Evolutionary conservation across 495 filamentous ascomycete species (phyloP).

Genomic region (Chlorociboria aeruginascens): DNA sequence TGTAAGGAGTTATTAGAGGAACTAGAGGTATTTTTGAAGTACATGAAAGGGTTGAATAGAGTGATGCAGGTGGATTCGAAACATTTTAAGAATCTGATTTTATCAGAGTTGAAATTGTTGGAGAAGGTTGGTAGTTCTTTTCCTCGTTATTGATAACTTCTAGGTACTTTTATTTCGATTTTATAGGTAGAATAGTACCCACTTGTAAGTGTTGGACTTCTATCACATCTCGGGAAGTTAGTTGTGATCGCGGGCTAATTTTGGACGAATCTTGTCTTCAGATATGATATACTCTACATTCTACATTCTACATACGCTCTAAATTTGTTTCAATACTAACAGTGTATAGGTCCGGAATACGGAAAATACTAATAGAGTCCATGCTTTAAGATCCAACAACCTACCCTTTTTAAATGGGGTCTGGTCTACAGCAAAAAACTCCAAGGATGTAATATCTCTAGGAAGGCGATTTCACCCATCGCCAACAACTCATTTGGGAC

Average conservation of each 20-base stretch:
- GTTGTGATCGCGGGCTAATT: no score
- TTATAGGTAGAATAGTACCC: no score
- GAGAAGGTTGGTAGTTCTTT: conserved; percentile 28
- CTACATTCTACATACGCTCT: no score
- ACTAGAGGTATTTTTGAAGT: conserved; percentile 33
- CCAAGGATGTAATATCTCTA: conserved; percentile 35
- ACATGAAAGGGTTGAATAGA: conserved; percentile 32
- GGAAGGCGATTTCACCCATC: conserved; percentile 45
- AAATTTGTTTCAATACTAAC: not conserved
- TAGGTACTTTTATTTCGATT: no score
- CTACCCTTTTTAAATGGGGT: conserved; percentile 43
- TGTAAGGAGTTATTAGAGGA: conserved; percentile 30
- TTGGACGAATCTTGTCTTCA: no score
- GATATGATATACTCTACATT: no score
- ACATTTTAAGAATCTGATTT: conserved; percentile 35
- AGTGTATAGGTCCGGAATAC: conserved; percentile 1
- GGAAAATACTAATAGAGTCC: conserved; percentile 17
- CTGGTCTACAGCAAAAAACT: conserved; percentile 38
- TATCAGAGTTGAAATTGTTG: conserved; percentile 36
- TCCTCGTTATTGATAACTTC: not conserved
- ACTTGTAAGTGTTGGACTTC: no score
- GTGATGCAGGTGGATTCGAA: conserved; percentile 40
- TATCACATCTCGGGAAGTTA: no score
- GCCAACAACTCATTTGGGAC: not conserved
- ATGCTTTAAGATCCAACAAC: conserved; percentile 45